Percentiles rank a stretch among this genome's conserved stretches.
Conservation (phyloP, 2,329 filamentous ascomycete genomes). For the Apiospora malaysiana region DNA sequence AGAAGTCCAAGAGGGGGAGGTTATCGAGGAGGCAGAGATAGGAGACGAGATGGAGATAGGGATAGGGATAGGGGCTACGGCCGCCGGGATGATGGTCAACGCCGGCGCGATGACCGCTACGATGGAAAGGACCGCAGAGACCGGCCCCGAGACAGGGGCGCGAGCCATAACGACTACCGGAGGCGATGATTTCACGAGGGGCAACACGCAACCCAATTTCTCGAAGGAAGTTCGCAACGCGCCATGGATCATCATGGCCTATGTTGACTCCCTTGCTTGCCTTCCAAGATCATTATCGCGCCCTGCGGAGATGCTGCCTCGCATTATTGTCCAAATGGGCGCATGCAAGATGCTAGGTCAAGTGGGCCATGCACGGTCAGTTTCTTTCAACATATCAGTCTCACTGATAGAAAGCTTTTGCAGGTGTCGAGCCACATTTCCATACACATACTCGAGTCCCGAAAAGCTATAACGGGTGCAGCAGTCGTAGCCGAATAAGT, state of each 20-base stretch:
- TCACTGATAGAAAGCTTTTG: neutral
- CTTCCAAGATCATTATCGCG: neutral
- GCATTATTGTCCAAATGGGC: neutral
- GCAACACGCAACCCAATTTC: neutral
- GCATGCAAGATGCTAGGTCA: too few species aligned
- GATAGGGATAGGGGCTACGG: conserved; percentile 25
- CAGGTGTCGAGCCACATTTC: neutral
- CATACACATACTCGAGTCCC: neutral
- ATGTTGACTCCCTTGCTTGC: neutral
- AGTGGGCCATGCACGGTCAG: neutral
- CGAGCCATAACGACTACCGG: conserved; percentile 27
- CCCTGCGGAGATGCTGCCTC: neutral
- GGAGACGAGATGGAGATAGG: conserved; percentile 25
- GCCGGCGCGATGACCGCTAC: conserved; percentile 31
- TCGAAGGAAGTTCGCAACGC: neutral
- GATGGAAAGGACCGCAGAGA: conserved; percentile 34
- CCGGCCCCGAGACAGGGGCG: conserved; percentile 29
- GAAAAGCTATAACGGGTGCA: conserved; percentile 3
- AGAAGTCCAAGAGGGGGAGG: conserved; percentile 38
- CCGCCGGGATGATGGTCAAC: conserved; percentile 26
- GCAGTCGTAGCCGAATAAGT: neutral
- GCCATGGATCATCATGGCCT: neutral
- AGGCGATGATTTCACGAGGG: conserved; percentile 29
- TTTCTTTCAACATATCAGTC: neutral
- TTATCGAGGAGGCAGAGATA: neutral